Percentiles rank a stretch among this genome's conserved stretches.
Evolutionary conservation across 352 stramenopile genomes (phyloP).

Genomic region (Pythium rishiriense): DNA sequence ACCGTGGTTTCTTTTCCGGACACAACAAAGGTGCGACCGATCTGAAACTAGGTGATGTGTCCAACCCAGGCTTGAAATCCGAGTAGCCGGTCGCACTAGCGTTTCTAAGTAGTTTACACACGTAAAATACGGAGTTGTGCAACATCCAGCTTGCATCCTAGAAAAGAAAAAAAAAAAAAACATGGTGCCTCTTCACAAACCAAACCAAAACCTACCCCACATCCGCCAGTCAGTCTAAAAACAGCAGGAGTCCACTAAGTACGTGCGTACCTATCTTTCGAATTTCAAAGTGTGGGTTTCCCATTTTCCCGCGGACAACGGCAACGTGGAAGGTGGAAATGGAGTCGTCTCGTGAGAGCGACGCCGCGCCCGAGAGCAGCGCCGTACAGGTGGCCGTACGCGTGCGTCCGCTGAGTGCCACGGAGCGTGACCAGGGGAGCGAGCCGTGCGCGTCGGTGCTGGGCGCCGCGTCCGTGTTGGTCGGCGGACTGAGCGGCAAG

Average conservation of each 20-base stretch:
- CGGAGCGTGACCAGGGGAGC: slow-evolving; percentile 41
- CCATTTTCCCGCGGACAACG: background rate
- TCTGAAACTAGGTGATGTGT: slow-evolving; percentile 11
- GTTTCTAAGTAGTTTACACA: slow-evolving; percentile 5
- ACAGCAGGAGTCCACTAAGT: slow-evolving; percentile 5
- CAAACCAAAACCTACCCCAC: background rate
- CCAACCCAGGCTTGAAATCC: background rate
- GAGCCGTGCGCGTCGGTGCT: slow-evolving; percentile 35
- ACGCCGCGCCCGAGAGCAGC: slow-evolving; percentile 15
- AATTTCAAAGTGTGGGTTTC: slow-evolving; percentile 13
- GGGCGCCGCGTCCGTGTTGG: slow-evolving; percentile 24
- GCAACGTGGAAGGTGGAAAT: background rate
- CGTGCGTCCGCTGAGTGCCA: slow-evolving; percentile 48
- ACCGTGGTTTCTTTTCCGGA: slow-evolving; percentile 4
- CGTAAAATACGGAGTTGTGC: background rate
- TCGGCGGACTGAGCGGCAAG: slow-evolving; percentile 38
- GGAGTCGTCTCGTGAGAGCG: background rate
- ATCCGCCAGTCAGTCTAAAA: background rate
- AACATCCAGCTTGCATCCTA: background rate
- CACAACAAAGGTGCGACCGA: slow-evolving; percentile 16
- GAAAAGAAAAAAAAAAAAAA: background rate
- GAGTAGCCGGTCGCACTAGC: background rate
- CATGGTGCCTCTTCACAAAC: background rate
- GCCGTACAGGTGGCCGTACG: slow-evolving; percentile 58
- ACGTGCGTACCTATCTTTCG: slow-evolving; percentile 21